Conservation (phyloP, 257 asterid genomes). For the Handroanthus guayacan region DNA sequence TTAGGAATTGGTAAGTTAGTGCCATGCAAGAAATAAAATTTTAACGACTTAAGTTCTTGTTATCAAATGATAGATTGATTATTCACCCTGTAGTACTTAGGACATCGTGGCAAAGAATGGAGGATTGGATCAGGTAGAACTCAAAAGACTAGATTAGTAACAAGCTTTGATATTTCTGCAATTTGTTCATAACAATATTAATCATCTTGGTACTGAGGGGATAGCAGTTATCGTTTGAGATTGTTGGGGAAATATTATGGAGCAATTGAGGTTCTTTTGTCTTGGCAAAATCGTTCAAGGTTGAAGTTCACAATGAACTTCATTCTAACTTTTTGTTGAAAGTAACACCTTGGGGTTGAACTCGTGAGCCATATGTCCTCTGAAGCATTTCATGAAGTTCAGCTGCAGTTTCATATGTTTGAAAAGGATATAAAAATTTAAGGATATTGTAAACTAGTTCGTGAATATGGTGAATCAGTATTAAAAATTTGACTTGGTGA, state of each 20-base stretch:
- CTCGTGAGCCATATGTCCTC: neutral
- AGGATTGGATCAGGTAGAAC: neutral
- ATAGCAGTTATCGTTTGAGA: conserved; percentile 6
- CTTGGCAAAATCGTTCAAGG: neutral
- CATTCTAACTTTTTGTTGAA: neutral
- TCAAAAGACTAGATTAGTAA: neutral
- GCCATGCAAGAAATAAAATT: neutral
- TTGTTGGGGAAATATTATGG: neutral
- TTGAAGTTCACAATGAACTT: neutral
- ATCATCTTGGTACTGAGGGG: neutral
- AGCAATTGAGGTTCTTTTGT: neutral
- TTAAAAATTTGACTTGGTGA: too few species aligned
- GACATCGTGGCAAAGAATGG: neutral
- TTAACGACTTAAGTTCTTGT: neutral
- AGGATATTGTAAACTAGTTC: neutral
- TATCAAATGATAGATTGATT: neutral
- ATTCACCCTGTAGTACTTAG: neutral
- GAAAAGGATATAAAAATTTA: neutral
- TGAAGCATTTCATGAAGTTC: neutral
- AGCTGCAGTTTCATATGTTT: neutral
- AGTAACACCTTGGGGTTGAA: neutral
- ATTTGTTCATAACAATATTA: neutral
- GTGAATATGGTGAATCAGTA: neutral
- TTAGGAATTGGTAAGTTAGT: neutral
- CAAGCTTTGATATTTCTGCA: neutral